Evolutionary conservation across 495 filamentous ascomycete species (phyloP), one percentile per base, ranked within the genome.

Genomic region (Tuber magnatum): DNA sequence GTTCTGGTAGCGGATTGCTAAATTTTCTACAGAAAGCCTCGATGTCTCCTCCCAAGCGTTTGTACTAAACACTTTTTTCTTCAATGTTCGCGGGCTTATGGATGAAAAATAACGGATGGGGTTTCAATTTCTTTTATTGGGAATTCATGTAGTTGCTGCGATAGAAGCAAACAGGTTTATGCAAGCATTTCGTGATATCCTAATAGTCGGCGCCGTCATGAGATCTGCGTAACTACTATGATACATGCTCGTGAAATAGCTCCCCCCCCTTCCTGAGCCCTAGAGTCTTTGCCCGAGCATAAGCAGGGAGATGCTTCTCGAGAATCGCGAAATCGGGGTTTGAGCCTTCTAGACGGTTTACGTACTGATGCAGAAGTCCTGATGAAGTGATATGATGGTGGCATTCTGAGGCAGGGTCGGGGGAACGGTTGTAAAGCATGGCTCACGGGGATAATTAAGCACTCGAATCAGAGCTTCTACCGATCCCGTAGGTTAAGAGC

Each of bases 1-100:
- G 56, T 65, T 65, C 12, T 32, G 35, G 61, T 32, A 28, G 39
- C 12, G 35, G 6, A 18, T 51, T 75, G 72, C 77, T 81, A 74
- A 82, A 73, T 20, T 18, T 5, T 51, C 14, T 65, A 80, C 74
- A 82, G 80, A 99, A 99, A 91, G 95, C 96, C 86, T 92, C 93
- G 86, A 98, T 99, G 96, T 94, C 92, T 84, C 94, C 94, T 76
- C 96, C 95, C 74, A 94, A 93, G 89, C 92, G 95, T 83, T 85
- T 97, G 77, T 99, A 97, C 89, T 97, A 97, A 86, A 72, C 40
- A 56, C 46, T 18, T 68, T 75, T 44, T 56, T 44, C 56, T 35
- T 65, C 28, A 2, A 35, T 65, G 28, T 65, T 35, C 28, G 56
- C 16, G 4, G 56, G 28, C 14, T 65, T 10, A 65, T 32, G 56